Base-by-base conservation (phyloP, 768 basidiomycete species). In the Austroboletus eburneus region DNA sequence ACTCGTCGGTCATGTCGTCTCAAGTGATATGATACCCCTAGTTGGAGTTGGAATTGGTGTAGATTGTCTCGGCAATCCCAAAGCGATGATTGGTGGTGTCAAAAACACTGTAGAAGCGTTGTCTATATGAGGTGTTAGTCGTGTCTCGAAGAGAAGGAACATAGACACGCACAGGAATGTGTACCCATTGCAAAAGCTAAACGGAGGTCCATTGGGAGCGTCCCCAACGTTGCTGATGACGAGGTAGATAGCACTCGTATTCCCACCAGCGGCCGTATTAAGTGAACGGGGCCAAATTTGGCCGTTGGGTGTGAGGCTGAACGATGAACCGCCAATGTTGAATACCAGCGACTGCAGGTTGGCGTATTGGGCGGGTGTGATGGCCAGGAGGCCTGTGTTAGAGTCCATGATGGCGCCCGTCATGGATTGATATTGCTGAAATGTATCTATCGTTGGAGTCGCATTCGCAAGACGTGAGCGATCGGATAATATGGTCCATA, bases 91-190 rank as follows among this genome's bases (percentile, higher is more conserved):
- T 78, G 38, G 72, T 62, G 36, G 81, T 80, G 57, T 86, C 83
- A 57, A 67, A 84, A 30, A 83, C 81, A 22, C 76, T 70, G 67
- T 84, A 85, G 74, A 79, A 85, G 16, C 83, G 78, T 64, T 78
- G 66, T 8, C 61, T 58, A 13, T 10, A 14, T 20, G 39, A 16
- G 10, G n/a, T 32, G 30, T 32, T 7, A 32, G 30, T 13, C 9
- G 8, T 27, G 27, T 5, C 27, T 27, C 7, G 12, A 27, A 27
- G 12, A 32, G 30, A 14, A 32, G 5, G 18, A 29, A 7, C 7
- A 29, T 18, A 38, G 32, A 27, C 25, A 22, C 35, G 10, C 10
- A 43, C 45, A 54, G 30, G 21, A 44, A 37, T 29, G 30, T 23
- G 9, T 54, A 57, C 6, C 57, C 55, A 9, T 54, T 52, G 39